These are phyloP conservation scores for Elongisporangium anandrum DNA, from an alignment of 352 stramenopile genomes.

Conservation along the genomic window DNA sequence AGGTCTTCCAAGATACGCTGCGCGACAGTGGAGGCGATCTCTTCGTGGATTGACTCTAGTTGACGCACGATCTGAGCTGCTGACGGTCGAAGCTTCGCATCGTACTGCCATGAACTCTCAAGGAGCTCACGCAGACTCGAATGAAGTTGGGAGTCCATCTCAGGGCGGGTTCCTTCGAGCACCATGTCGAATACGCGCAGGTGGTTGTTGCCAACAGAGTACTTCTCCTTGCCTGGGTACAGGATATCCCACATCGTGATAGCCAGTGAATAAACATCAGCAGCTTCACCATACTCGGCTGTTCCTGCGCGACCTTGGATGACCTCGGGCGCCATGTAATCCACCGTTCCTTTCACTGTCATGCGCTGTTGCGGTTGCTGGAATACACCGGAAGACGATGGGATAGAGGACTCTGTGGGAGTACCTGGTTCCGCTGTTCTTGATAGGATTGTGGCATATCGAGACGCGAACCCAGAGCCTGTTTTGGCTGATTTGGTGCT, in stretches of 20 bases:
- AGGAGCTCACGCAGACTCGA: slow-evolving; percentile 54
- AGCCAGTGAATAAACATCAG: slow-evolving; percentile 68
- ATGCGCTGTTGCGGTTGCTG: slow-evolving; percentile 17
- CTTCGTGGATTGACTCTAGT: slow-evolving; percentile 64
- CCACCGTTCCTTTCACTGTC: slow-evolving; percentile 66
- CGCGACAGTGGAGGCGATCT: slow-evolving; percentile 39
- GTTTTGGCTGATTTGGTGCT: neutral
- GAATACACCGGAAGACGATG: neutral
- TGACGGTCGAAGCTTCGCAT: slow-evolving; percentile 42
- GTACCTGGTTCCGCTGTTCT: neutral
- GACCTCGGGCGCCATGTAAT: slow-evolving; percentile 82
- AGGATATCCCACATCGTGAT: slow-evolving; percentile 82
- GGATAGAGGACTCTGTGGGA: neutral
- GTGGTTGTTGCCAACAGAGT: slow-evolving; percentile 30
- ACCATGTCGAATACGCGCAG: slow-evolving; percentile 51
- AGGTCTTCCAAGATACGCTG: slow-evolving; percentile 42
- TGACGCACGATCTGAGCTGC: slow-evolving; percentile 35
- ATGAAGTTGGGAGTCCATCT: slow-evolving; percentile 32
- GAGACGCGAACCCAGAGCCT: neutral
- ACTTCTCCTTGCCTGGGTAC: slow-evolving; percentile 45
- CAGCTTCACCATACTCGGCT: slow-evolving; percentile 52
- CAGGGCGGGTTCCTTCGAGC: slow-evolving; percentile 36
- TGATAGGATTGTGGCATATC: neutral
- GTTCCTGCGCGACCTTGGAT: slow-evolving; percentile 59
- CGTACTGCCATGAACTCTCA: slow-evolving; percentile 39